Evolutionary conservation across 2,329 filamentous ascomycete species (phyloP), one percentile per base, ranked within the genome.

Genomic region (Cercospora berteroae): DNA sequence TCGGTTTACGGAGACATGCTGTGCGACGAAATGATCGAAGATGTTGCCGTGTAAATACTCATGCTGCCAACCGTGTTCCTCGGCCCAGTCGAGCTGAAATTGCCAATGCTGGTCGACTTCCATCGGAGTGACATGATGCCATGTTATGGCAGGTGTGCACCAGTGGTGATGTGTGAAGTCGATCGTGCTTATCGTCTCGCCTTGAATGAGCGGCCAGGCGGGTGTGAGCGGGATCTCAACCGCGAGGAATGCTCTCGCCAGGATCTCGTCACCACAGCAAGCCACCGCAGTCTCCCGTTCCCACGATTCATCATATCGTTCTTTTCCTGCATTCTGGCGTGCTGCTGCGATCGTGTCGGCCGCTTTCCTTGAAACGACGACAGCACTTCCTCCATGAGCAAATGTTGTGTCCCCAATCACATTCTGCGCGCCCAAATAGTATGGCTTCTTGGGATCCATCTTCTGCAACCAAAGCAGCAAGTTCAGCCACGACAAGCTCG

Each of bases 241-340:
- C 36, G 83, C 79, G 67, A 79, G 79, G 63, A 86, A 73, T 5
- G 80, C 82, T 75, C 80, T 83, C 0, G 84, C 84, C 10, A 86
- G 72, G 8, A 86, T 80, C 48, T 82, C 84, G 65, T 87, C 84
- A n/a, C 85, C 85, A 65, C 84, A 86, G 73, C 83, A 86, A 65
- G 87, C 84, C 8, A 78, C 71, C 42, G 76, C 76, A 18, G 84
- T 77, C 29, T 80, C 65, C 29, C 81, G 76, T 64, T 83, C 78
- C 79, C 82, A 85, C 16, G 68, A 65, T 56, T 69, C 68, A 62
- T 78, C 77, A 65, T 77, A 79, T 31, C 65, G 58, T 20, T 73
- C 72, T 44, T 80, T 74, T 5, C 83, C 76, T 63, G 82, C 79
- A 10, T 76, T 72, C 2, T 77, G 74, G 63, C 83, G 83, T 33